phyloP scores from a whole-genome alignment of 257 asterid species.

The Nyctanthes arbortristis region DNA sequence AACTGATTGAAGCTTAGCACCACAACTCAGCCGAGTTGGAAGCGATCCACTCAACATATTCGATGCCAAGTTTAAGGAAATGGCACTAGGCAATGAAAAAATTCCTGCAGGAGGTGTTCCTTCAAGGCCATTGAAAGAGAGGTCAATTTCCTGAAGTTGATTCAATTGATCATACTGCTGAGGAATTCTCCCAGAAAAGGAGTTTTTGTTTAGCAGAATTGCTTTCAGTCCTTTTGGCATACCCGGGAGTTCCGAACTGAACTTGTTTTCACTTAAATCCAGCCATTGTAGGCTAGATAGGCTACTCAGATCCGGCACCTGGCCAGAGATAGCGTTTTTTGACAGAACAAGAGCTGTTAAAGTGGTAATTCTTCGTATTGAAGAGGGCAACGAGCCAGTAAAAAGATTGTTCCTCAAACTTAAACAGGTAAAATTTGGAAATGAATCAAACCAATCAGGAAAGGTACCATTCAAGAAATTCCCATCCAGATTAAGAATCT shows the following conservation, averaged over 20 bases:
- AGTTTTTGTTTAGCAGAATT: slow-evolving; percentile 46
- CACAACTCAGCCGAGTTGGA: slow-evolving; percentile 45
- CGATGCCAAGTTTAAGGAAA: slow-evolving; percentile 46
- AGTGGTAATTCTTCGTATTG: slow-evolving; percentile 29
- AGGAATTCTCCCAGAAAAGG: slow-evolving; percentile 56
- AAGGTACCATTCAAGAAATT: slow-evolving; percentile 58
- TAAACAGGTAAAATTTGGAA: slow-evolving; percentile 51
- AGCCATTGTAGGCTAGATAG: slow-evolving; percentile 40
- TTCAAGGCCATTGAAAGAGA: slow-evolving; percentile 48
- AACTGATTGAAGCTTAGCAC: slow-evolving; percentile 39
- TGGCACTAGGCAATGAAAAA: slow-evolving; percentile 43
- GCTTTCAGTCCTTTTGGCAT: slow-evolving; percentile 41
- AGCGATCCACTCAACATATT: slow-evolving; percentile 50
- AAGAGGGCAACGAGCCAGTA: slow-evolving; percentile 44
- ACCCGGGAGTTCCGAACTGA: slow-evolving; percentile 42
- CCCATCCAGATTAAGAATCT: slow-evolving; percentile 51
- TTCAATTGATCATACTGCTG: slow-evolving; percentile 36
- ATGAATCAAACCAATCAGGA: slow-evolving; percentile 45
- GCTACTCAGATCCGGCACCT: slow-evolving; percentile 43
- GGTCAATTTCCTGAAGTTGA: slow-evolving; percentile 59
- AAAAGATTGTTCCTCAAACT: slow-evolving; percentile 52
- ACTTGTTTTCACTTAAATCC: slow-evolving; percentile 54
- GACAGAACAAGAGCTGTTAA: slow-evolving; percentile 49
- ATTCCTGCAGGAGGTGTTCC: slow-evolving; percentile 32
- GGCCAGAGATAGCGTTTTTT: slow-evolving; percentile 45